Evolutionary conservation across 1,284 basidiomycete species (phyloP).

Genomic region (Heliocybe sulcata): DNA sequence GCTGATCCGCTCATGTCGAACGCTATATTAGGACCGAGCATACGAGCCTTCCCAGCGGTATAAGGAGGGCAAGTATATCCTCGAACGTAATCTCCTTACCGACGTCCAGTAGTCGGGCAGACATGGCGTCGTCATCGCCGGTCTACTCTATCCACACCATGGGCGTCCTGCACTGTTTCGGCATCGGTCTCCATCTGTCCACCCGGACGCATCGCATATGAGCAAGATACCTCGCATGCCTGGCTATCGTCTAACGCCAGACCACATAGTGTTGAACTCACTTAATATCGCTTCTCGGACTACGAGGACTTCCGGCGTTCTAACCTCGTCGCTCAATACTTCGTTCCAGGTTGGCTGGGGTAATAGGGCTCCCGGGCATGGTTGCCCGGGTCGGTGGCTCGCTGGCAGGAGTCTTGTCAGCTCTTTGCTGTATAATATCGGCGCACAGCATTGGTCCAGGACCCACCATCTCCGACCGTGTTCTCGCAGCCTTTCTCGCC

Average conservation of each 20-base stretch:
- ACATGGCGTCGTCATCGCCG: neutral
- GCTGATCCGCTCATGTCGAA: neutral
- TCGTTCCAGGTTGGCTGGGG: neutral
- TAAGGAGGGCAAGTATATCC: constrained; percentile 97
- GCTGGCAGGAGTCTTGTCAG: neutral
- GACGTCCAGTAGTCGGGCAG: constrained; percentile 56
- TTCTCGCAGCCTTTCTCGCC: neutral
- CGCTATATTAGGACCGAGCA: constrained; percentile 68
- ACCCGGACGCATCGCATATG: neutral
- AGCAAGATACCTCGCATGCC: neutral
- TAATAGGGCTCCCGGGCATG: neutral
- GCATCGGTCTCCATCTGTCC: neutral
- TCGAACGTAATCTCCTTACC: constrained; percentile 85
- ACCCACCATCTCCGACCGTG: neutral
- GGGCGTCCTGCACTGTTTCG: neutral
- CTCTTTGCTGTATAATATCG: neutral
- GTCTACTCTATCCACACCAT: neutral
- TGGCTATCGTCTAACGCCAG: neutral
- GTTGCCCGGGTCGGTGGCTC: neutral
- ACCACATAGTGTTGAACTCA: neutral
- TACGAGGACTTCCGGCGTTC: neutral
- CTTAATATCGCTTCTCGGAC: neutral
- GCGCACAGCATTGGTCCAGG: neutral
- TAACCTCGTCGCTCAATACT: neutral
- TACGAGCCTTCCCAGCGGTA: constrained; percentile 90